Evolutionary conservation across 257 asterid species (phyloP), one percentile per base, ranked within the genome.

Genomic region (Ilex aquifolium): DNA sequence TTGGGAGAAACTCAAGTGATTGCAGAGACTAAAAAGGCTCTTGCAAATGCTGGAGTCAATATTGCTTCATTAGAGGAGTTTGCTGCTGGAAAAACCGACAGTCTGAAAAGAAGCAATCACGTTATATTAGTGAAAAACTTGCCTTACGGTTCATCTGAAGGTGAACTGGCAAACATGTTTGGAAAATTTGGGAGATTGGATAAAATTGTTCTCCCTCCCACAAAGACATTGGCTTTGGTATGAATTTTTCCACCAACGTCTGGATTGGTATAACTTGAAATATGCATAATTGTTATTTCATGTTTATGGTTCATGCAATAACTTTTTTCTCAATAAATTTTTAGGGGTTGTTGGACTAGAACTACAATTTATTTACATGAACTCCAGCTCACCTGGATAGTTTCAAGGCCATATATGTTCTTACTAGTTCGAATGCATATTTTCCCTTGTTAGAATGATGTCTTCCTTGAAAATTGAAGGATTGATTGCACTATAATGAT

Each of bases 1-100:
- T 65, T 87, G 80, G 99, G 96, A 59, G 99, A 92, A 80, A 87
- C 97, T 56, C 95, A 89, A 80, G 97, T 92, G 62, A 83, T 92
- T 76, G 88, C 83, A 11, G 97, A 87, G 82, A 92, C 99, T 15
- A 92, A 92, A 74, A 85, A 87, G 65, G 88, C 95, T 77, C 91
- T 89, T 58, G 78, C 88, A 60, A 81, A 68, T 62, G 84, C 91
- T 69, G 99, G 97, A 74, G 80, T 92, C 61, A 92, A 92, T 79
- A 57, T 89, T 66, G 65, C 93, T 57, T 76, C 90, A 46, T 68
- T 89, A 65, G 97, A 92, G 79, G 85, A 83, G 69, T 82, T 80
- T 67, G 89, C 95, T 66, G 70, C 95, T 74, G 88, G 95, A 46
- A 92, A 82, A 80, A 75, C 76, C 59, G 85, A 88, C 68, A 86